phyloP scores from a whole-genome alignment of 441 rosid genomes.

The Lagerstroemia fauriei region DNA sequence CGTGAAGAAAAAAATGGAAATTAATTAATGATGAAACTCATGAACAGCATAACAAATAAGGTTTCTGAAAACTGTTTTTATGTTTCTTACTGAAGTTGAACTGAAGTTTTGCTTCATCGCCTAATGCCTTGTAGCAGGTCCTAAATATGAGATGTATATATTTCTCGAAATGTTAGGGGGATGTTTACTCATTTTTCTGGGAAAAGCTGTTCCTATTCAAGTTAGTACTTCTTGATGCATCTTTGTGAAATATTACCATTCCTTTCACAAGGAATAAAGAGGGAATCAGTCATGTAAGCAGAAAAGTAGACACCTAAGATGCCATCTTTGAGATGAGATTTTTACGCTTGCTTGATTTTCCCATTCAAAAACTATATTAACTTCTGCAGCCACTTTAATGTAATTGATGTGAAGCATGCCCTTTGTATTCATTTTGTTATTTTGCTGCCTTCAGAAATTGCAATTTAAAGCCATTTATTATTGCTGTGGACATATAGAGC shows the following conservation, averaged over 20 bases:
- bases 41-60: not conserved
- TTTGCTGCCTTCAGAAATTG: not conserved
- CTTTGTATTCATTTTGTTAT: not conserved
- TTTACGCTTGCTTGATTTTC: not conserved
- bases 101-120: not conserved
- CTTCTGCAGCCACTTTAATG: not conserved
- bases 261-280: not conserved
- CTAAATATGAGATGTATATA: not conserved
- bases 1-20: not conserved
- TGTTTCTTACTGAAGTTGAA: not conserved
- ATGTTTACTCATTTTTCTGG: not conserved
- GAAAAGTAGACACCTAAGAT: not conserved
- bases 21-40: not conserved
- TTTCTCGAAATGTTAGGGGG: not conserved
- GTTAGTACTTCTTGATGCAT: not conserved
- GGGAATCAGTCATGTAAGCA: not conserved
- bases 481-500: slow-evolving; percentile 23
- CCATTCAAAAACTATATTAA: not conserved
- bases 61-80: not conserved
- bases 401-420: not conserved
- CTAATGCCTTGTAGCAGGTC: not conserved
- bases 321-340: not conserved
- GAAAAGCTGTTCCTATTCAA: not conserved
- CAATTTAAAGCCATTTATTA: slow-evolving; percentile 12
- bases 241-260: not conserved